A percentile compares a stretch with the other conserved stretches of the same genome.
phyloP scores from a whole-genome alignment of 305 asterid species.

The Solanum chacoense region DNA sequence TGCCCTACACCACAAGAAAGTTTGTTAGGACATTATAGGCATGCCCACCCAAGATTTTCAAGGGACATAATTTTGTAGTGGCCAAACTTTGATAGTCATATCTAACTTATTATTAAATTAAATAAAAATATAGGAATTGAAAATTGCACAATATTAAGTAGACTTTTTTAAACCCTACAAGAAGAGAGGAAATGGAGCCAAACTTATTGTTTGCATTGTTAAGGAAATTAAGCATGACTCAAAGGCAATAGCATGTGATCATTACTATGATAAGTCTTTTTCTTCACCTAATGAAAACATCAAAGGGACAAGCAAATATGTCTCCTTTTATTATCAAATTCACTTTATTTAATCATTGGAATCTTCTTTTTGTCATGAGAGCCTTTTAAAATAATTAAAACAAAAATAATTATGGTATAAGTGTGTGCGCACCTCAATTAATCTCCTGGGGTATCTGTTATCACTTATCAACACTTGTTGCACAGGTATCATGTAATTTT shows the following conservation, averaged over 20 bases:
- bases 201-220: background rate
- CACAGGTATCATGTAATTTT: background rate
- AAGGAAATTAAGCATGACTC: background rate
- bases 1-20: background rate
- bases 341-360: background rate
- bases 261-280: background rate
- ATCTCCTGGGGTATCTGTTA: background rate
- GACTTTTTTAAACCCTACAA: background rate
- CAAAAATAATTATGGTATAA: background rate
- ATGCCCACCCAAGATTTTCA: background rate
- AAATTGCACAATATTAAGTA: background rate
- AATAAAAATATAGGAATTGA: background rate
- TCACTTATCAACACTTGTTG: background rate
- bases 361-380: background rate
- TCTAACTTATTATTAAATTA: background rate
- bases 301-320: background rate
- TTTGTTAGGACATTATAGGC: background rate
- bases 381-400: background rate
- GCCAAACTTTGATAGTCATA: background rate
- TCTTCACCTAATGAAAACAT: background rate
- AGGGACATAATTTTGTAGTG: background rate
- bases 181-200: background rate
- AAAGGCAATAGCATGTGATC: background rate
- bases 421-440: background rate
- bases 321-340: background rate